Base-by-base conservation (phyloP, 2,329 filamentous ascomycete genomes). In the Penicillium freii region DNA sequence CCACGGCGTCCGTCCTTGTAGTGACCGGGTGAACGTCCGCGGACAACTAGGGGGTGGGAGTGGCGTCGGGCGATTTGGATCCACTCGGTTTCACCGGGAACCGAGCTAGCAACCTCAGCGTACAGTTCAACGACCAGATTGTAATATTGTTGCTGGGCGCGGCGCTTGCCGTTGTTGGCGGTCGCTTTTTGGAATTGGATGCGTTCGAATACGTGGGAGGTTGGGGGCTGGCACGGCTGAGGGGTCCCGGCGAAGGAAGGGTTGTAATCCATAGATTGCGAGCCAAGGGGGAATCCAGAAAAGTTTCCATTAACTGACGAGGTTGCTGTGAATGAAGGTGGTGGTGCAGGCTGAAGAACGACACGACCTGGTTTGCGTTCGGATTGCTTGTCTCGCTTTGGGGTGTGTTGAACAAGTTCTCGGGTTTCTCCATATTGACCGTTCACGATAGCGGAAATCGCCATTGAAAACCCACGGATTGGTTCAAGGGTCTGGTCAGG, bases 131-230 rank as follows among this genome's bases (percentile, higher is more conserved):
- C 87, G 45, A 95, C 84, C n/a, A 97, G 81, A 67, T 94, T 90
- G 69, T 95, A 96, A 73, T 92, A 96, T 67, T 96, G 92, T 70
- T 97, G 92, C 19, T 92, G 91, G 1, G 92, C 92, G 56, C 92
- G 82, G 64, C 92, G 83, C 73, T 96, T 96, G 46, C 92, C 92
- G 65, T 97, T 97, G 77, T 96, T 97, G 25, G 91, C 91, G 0
- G 92, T 96, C 1, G 92, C 92, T 63, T 91, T 90, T 73, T 96
- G 95, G 82, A 96, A 97, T 67, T 96, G 92, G 51, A 96, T 94
- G 11, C 92, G 87, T 71, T 96, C 92, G 70, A 95, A 97, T 0
- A 81, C 83, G 57, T 87, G 83, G n/a, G 80, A 78, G 8, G 73
- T 75, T 1, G 77, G 77, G 11, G 71, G 70, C 38, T 75, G 67